Evolutionary conservation across 305 asterid species (phyloP).

Genomic region (Solanum chacoense): DNA sequence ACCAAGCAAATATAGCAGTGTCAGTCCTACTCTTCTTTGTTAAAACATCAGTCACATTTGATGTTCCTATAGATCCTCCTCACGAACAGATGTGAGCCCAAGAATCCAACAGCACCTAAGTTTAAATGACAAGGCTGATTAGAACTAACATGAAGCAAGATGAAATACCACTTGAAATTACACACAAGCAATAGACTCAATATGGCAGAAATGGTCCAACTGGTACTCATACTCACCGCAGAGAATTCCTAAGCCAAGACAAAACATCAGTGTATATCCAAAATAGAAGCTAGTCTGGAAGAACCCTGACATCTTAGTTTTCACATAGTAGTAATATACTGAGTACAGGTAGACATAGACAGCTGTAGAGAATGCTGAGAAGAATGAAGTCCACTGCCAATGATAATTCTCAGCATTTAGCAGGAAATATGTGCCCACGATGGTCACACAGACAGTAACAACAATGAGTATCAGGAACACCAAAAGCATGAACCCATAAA

Average conservation of each 20-base stretch:
- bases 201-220: neutral
- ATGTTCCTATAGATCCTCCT: conserved; percentile 60
- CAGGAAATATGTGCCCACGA: conserved; percentile 59
- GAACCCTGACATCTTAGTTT: conserved; percentile 64
- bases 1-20: neutral
- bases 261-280: conserved; percentile 57
- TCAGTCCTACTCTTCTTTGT: neutral
- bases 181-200: neutral
- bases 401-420: conserved; percentile 62
- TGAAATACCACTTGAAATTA: neutral
- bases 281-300: conserved; percentile 61
- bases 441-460: conserved; percentile 59
- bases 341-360: conserved; percentile 50
- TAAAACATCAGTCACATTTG: conserved; percentile 38
- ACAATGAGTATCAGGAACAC: conserved; percentile 49
- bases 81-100: conserved; percentile 50
- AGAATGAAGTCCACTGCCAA: conserved; percentile 67
- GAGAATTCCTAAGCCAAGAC: conserved; percentile 55
- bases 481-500: conserved; percentile 57
- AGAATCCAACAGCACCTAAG: conserved; percentile 50
- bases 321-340: conserved; percentile 41
- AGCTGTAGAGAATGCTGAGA: conserved; percentile 53
- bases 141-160: neutral
- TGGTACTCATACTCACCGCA: conserved; percentile 32
- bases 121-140: neutral